These are phyloP conservation scores for Xylaria sp. DNA, from an alignment of 2,329 filamentous ascomycete species.

Conservation along the genomic window DNA sequence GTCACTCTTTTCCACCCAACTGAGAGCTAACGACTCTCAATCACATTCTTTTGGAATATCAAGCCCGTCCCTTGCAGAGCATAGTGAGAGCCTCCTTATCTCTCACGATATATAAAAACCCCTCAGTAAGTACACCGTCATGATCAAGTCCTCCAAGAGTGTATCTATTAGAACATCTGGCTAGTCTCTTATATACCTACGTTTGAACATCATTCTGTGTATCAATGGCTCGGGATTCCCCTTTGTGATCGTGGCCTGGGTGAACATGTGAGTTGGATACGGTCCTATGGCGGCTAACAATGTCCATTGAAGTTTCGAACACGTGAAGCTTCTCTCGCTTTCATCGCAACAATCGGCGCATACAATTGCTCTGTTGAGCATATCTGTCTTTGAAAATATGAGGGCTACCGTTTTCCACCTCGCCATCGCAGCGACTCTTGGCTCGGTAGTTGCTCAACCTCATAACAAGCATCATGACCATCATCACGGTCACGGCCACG, in stretches of 20 bases:
- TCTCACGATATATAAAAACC: neutral
- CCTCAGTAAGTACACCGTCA: neutral
- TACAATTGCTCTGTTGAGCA: conserved; percentile 5
- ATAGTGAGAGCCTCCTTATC: conserved; percentile 4
- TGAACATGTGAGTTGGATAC: neutral
- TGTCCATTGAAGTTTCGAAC: neutral
- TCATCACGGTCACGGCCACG: conserved; percentile 47
- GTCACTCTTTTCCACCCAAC: conserved; percentile 44
- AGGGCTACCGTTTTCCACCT: conserved; percentile 43
- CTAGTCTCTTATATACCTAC: neutral
- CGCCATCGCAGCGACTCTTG: conserved; percentile 49
- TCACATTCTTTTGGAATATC: conserved; percentile 49
- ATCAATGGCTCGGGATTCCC: neutral
- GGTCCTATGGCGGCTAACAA: conserved; percentile 2
- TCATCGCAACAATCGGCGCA: conserved; percentile 1
- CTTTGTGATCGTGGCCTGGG: neutral
- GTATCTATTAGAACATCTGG: neutral
- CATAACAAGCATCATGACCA: conserved; percentile 52
- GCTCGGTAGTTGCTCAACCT: conserved; percentile 47
- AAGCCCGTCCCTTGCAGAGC: conserved; percentile 24
- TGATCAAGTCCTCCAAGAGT: neutral
- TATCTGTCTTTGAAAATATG: conserved; percentile 35
- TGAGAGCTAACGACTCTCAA: conserved; percentile 49
- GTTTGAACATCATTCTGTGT: too few relatives aligned
- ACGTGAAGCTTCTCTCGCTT: conserved; percentile 1